These are phyloP conservation scores for Leccinum incarnatum DNA, from an alignment of 768 basidiomycete genomes.

Conservation along the genomic window DNA sequence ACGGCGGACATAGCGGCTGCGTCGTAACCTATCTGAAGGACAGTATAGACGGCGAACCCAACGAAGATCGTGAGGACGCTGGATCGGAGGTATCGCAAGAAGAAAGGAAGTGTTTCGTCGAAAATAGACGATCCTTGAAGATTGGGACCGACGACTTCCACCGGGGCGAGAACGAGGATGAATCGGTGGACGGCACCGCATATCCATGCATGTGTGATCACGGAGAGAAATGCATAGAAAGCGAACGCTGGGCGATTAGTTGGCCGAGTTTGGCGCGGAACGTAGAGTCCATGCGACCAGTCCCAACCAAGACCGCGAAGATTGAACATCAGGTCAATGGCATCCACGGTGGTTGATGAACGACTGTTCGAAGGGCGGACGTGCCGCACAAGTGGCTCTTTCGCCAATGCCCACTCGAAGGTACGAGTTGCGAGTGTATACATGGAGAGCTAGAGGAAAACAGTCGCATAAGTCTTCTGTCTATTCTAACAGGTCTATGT, in stretches of 20 bases:
- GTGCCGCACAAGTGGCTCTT: conserved; percentile 14
- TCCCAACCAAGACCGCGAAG: conserved; percentile 62
- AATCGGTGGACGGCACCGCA: conserved; percentile 46
- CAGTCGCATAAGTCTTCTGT: not conserved
- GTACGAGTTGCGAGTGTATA: conserved; percentile 8
- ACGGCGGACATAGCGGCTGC: conserved; percentile 23
- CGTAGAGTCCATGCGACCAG: conserved; percentile 41
- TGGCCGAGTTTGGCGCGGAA: conserved; percentile 40
- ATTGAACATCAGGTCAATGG: conserved; percentile 48
- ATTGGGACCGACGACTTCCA: conserved; percentile 24
- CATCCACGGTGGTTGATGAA: conserved; percentile 31
- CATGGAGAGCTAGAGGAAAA: conserved; percentile 15
- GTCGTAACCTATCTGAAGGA: conserved; percentile 39
- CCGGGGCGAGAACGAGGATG: conserved; percentile 45
- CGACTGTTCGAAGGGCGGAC: conserved; percentile 4
- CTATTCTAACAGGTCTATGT: not conserved
- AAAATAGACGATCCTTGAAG: conserved; percentile 31
- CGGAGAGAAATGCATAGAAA: conserved; percentile 31
- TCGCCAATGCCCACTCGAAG: conserved; percentile 16
- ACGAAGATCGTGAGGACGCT: conserved; percentile 40
- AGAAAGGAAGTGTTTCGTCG: conserved; percentile 30
- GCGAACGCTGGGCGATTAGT: conserved; percentile 38
- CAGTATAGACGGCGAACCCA: conserved; percentile 44
- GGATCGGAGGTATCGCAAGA: conserved; percentile 35
- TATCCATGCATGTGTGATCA: conserved; percentile 35